Conservation (phyloP, 2,329 filamentous ascomycete species). For the Emmonsia crescens region DNA sequence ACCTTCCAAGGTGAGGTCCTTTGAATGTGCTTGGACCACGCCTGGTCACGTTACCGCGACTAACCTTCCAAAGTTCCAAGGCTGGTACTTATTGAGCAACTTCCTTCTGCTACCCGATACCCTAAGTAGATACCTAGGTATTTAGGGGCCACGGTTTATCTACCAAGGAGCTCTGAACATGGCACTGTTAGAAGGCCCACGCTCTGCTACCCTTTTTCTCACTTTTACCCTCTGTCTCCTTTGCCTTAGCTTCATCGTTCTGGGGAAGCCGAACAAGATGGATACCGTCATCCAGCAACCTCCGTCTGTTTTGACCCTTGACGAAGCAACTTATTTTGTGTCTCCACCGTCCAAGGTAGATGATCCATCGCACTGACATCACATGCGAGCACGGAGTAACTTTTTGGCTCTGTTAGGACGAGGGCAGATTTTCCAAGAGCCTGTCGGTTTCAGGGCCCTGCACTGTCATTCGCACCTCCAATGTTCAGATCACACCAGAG, state of each 20-base stretch:
- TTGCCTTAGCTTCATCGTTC: neutral
- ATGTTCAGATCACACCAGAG: neutral
- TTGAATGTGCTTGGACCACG: too few species aligned
- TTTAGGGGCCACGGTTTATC: too few species aligned
- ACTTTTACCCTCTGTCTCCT: neutral
- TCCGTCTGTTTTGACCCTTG: neutral
- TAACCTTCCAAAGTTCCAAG: too few species aligned
- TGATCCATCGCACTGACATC: neutral
- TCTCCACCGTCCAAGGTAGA: neutral
- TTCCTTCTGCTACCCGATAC: too few species aligned
- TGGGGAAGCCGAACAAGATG: neutral
- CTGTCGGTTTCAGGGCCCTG: neutral
- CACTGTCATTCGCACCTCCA: neutral
- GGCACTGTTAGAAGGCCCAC: neutral
- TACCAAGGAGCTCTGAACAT: neutral
- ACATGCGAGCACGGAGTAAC: neutral
- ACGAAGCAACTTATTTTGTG: neutral
- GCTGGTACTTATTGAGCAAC: too few species aligned
- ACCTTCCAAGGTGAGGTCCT: too few species aligned
- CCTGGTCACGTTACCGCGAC: too few species aligned
- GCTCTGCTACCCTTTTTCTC: neutral
- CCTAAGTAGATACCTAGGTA: too few species aligned
- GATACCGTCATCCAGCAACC: neutral
- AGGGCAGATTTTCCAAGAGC: neutral
- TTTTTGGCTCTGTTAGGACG: neutral